Evolutionary conservation across 805 yeast genomes (phyloP), one percentile per base, ranked within the genome.

Genomic region (Yamadazyma akitaensis): DNA sequence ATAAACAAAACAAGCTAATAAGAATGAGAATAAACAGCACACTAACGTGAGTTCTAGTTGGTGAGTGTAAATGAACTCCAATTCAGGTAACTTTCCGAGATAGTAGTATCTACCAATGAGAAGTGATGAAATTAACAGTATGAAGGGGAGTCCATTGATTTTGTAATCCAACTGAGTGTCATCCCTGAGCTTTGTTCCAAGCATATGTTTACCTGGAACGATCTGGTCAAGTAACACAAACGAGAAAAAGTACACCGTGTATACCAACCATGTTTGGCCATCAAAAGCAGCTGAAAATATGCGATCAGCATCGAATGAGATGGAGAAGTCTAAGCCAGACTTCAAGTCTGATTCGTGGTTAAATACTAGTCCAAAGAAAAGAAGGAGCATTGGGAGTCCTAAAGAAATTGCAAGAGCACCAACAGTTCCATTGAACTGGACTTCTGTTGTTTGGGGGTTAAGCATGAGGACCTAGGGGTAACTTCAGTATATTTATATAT

Each of bases 101-200:
- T 62, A 66, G 24, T 82, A 82, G 40, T 64, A 70, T 53, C 97
- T 76, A 12, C 80, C 72, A 1, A 65, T 63, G 19, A 90, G 62
- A 1, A 73, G 33, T 0, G 65, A 52, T 5, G 55, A 61, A 45
- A 58, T 68, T 34, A 53, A 67, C 28, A 74, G 60, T 25, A 81
- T 71, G 49, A 88, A 68, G 21, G 78, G 70, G 42, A 75, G 63
- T 11, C 98, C 98, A 61, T 94, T 92, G 68, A 94, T 86, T 59
- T 85, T 83, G 68, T 92, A 92, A 16, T 63, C 60, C 50, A 92
- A 73, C 41, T 65, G 64, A 0, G 87, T 75, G 2, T 94, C 94
- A 62, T 90, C 96, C 58, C 97, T 76, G 48, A 92, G 68, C 46
- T 62, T 65, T 10, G 83, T 80, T 21, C 99, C 99, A 28, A 77